Conservation (phyloP, 2,329 filamentous ascomycete species). For the Trichophyton rubrum region DNA sequence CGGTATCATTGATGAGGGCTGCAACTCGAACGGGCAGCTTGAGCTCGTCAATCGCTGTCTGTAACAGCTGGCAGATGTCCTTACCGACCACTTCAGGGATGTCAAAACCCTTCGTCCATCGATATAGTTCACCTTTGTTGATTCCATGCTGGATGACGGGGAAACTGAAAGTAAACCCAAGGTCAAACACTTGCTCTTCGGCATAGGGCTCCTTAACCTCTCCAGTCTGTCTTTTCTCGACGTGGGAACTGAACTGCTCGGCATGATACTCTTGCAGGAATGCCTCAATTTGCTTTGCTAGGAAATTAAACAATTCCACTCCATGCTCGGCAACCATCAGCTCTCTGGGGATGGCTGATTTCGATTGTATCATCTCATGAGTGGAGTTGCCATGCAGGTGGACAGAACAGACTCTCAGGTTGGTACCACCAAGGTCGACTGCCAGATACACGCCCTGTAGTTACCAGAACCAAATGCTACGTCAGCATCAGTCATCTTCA, state of each 20-base stretch:
- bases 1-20: constrained; percentile 92
- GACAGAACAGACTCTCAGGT: constrained; percentile 95
- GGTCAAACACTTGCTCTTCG: constrained; percentile 71
- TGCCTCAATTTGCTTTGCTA: constrained; percentile 79
- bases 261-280: constrained; percentile 81
- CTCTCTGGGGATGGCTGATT: constrained; percentile 77
- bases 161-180: constrained; percentile 99
- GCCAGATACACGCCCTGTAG: constrained; percentile 84
- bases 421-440: constrained; percentile 94
- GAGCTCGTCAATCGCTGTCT: constrained; percentile 77
- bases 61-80: constrained; percentile 83
- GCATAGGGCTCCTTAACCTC: constrained; percentile 47
- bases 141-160: constrained; percentile 89
- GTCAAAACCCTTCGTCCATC: constrained; percentile 98
- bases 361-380: constrained; percentile 85
- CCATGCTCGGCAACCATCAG: constrained; percentile 83
- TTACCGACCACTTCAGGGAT: constrained; percentile 89
- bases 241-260: constrained; percentile 66
- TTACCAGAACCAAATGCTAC: background rate
- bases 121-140: constrained; percentile 85
- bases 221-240: constrained; percentile 50
- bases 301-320: constrained; percentile 77
- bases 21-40: constrained; percentile 85
- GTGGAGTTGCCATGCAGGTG: constrained; percentile 87
- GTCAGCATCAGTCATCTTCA: background rate